These are phyloP conservation scores for Rhizomucor pusillus DNA, from an alignment of 371 early-diverging fungal species.

Conservation along the genomic window DNA sequence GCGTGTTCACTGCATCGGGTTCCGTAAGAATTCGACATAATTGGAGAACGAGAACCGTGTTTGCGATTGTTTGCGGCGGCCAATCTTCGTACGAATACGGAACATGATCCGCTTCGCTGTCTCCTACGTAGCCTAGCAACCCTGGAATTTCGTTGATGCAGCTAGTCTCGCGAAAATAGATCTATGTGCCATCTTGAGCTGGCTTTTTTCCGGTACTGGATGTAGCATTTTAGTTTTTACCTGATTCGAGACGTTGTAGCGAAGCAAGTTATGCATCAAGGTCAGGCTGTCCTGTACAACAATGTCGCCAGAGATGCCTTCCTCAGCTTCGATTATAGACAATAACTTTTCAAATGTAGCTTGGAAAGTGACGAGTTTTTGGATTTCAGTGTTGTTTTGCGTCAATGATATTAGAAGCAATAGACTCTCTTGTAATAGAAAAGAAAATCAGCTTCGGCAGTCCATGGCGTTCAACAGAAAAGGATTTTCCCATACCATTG, in stretches of 20 bases:
- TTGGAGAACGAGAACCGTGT: slow-evolving; percentile 79
- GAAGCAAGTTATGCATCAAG: slow-evolving; percentile 85
- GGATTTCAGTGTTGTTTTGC: slow-evolving; percentile 88
- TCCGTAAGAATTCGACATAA: slow-evolving; percentile 86
- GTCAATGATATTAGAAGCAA: slow-evolving; percentile 87
- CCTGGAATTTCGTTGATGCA: slow-evolving; percentile 85
- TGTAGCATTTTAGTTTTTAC: slow-evolving; percentile 32
- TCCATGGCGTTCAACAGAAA: not conserved
- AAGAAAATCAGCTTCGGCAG: not conserved
- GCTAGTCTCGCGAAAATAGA: slow-evolving; percentile 93
- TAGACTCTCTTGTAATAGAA: slow-evolving; percentile 72
- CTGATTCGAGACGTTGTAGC: slow-evolving; percentile 95
- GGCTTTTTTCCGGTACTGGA: too few species aligned
- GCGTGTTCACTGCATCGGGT: slow-evolving; percentile 84
- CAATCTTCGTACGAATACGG: slow-evolving; percentile 53
- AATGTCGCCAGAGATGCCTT: slow-evolving; percentile 91
- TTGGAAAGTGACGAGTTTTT: slow-evolving; percentile 97
- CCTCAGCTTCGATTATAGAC: slow-evolving; percentile 86
- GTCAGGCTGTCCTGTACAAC: slow-evolving; percentile 95
- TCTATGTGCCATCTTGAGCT: too few species aligned
- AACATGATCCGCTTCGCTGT: slow-evolving; percentile 57
- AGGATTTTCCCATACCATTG: slow-evolving; percentile 63
- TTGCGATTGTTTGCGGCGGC: slow-evolving; percentile 79
- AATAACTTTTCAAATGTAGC: slow-evolving; percentile 92
- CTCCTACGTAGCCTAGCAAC: slow-evolving; percentile 63